A percentile compares a stretch with the other conserved stretches of the same genome.
phyloP scores from a whole-genome alignment of 768 basidiomycete genomes.

The Tulasnella sp. region DNA sequence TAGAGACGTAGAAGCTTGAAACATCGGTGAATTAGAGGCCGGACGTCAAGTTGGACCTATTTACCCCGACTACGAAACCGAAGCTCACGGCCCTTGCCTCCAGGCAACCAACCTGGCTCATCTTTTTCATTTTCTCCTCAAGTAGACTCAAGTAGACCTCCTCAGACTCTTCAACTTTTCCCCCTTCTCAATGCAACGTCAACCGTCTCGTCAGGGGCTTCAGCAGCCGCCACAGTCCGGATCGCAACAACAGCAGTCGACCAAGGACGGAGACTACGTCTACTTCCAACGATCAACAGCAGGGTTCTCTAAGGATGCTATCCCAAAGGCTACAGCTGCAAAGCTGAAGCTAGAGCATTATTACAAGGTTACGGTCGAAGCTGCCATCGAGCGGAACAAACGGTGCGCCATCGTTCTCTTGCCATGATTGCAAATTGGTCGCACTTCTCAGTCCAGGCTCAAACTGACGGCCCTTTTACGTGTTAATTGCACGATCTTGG shows the following conservation, averaged over 20 bases:
- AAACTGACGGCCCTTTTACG: too few relatives aligned
- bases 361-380: slow-evolving; percentile 93
- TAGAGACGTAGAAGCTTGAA: slow-evolving; percentile 2
- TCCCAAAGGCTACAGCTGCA: slow-evolving; percentile 76
- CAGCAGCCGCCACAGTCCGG: slow-evolving; percentile 5
- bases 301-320: slow-evolving; percentile 67
- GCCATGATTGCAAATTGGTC: too few relatives aligned
- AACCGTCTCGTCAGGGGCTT: slow-evolving; percentile 15
- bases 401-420: slow-evolving; percentile 44
- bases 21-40: neutral
- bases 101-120: neutral
- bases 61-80: neutral
- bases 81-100: neutral
- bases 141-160: neutral
- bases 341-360: slow-evolving; percentile 94
- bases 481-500: too few relatives aligned
- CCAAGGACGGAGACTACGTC: slow-evolving; percentile 55
- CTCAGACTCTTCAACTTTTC: neutral
- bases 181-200: slow-evolving; percentile 11
- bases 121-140: slow-evolving; percentile 2
- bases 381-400: slow-evolving; percentile 85
- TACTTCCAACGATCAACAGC: slow-evolving; percentile 76
- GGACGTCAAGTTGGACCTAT: neutral
- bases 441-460: too few relatives aligned
- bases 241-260: slow-evolving; percentile 10